Percentiles rank a stretch among this genome's conserved stretches.
Conservation (phyloP, 805 yeast species). For the Spathaspora girioi region DNA sequence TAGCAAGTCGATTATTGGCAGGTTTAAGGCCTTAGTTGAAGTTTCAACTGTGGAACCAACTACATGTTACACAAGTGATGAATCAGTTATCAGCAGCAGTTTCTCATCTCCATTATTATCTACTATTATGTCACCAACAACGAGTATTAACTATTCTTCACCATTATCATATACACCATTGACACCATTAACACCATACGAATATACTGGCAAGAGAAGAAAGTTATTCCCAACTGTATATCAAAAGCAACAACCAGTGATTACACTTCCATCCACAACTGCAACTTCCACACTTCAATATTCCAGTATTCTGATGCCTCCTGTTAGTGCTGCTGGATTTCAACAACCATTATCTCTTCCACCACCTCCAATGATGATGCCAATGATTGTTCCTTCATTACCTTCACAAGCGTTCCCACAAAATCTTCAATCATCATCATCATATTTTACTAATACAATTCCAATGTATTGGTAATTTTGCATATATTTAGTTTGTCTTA, state of each 20-base stretch:
- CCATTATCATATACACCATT: constrained; percentile 15
- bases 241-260: background rate
- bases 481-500: background rate
- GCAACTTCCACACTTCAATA: background rate
- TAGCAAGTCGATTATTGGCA: constrained; percentile 6
- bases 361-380: background rate
- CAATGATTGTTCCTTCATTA: background rate
- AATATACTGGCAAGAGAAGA: constrained; percentile 2
- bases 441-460: background rate
- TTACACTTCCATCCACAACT: background rate
- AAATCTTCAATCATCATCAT: background rate
- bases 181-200: constrained; percentile 20
- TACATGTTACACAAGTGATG: background rate
- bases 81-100: constrained; percentile 1
- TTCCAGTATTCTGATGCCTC: background rate
- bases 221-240: background rate
- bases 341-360: background rate
- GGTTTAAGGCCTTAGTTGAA: constrained; percentile 10
- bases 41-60: background rate
- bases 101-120: constrained; percentile 1
- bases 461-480: background rate
- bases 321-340: background rate
- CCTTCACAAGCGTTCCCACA: background rate
- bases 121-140: constrained; percentile 5
- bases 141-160: constrained; percentile 4